phyloP scores from a whole-genome alignment of 2,329 filamentous ascomycete genomes.

The Aspergillus tubingensis region DNA sequence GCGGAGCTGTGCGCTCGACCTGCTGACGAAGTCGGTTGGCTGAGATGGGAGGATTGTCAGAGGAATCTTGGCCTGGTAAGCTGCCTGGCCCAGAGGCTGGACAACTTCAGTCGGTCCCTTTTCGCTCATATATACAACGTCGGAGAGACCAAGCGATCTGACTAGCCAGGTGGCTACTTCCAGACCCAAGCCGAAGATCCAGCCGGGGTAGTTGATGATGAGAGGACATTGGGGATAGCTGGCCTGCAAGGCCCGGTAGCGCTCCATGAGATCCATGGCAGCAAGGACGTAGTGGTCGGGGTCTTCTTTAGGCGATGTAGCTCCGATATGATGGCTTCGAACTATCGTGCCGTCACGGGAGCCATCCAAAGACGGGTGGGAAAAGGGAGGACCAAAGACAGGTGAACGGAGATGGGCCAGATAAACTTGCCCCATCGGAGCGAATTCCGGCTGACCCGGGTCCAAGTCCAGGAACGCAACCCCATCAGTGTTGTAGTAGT shows the following conservation, averaged over 20 bases:
- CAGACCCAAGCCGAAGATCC: constrained; percentile 56
- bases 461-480: constrained; percentile 62
- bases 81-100: constrained; percentile 43
- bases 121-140: constrained; percentile 57
- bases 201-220: constrained; percentile 60
- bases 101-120: constrained; percentile 49
- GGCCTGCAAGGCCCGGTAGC: constrained; percentile 47
- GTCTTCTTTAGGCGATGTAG: constrained; percentile 57
- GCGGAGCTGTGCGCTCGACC: constrained; percentile 54
- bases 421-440: constrained; percentile 60
- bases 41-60: constrained; percentile 52
- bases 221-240: constrained; percentile 50
- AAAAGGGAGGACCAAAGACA: constrained; percentile 59
- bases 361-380: constrained; percentile 49
- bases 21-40: constrained; percentile 45
- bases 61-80: constrained; percentile 37
- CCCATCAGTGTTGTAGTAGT: constrained; percentile 37
- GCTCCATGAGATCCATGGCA: constrained; percentile 53
- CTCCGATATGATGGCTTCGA: constrained; percentile 57
- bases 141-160: constrained; percentile 48
- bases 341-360: constrained; percentile 43
- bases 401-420: constrained; percentile 54
- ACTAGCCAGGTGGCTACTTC: constrained; percentile 52
- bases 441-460: constrained; percentile 61
- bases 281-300: constrained; percentile 58